Base-by-base conservation (phyloP, 2,329 filamentous ascomycete species). In the Ophiocordyceps unilateralis region DNA sequence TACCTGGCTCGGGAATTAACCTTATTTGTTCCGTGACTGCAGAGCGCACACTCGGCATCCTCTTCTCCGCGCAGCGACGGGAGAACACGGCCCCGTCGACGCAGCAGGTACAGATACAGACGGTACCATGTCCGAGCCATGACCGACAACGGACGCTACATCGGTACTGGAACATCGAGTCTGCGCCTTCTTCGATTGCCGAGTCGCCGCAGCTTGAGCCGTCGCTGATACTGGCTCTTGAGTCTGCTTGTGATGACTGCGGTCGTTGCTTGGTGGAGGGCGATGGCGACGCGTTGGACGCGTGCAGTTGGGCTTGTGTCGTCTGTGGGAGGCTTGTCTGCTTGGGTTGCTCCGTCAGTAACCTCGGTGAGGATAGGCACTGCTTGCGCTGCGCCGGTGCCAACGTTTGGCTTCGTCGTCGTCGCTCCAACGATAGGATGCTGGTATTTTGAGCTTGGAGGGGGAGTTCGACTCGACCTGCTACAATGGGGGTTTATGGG, bases 141-240 rank as follows among this genome's bases (percentile, higher is more conserved):
- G 32, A 17, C 45, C 50, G 20, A 41, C 42, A 19, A 48, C 49
- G 39, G 36, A 76, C 70, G 0, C 61, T 80, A 0, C 74, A 79
- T 55, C 70, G 62, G 36, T 80, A 78, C 58, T 81, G 74, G 74
- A 65, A 66, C n/a, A 63, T 78, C 14, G 65, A 62, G 2, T 60
- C 62, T 0, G 55, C 59, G 0, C 54, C 66, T 5, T 47, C 50
- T 12, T 41, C 56, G 0, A 52, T 53, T 2, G 45, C 49, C 1
- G 51, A 59, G 0, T 50, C 53, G 24, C 30, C 51, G 2, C 32
- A 36, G 7, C 32, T 15, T 19, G 19, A 45, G 12, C 46, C 44
- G 46, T 42, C 49, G 1, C 26, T 45, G 1, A 32, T 46, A 30
- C 36, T 50, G 15, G 39, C 40, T 19, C 37, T 43, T 1, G 52